A percentile compares a stretch with the other conserved stretches of the same genome.
Evolutionary conservation across 192 early-diverging fungal species (phyloP).

Genomic region (Paraglomus occultum): DNA sequence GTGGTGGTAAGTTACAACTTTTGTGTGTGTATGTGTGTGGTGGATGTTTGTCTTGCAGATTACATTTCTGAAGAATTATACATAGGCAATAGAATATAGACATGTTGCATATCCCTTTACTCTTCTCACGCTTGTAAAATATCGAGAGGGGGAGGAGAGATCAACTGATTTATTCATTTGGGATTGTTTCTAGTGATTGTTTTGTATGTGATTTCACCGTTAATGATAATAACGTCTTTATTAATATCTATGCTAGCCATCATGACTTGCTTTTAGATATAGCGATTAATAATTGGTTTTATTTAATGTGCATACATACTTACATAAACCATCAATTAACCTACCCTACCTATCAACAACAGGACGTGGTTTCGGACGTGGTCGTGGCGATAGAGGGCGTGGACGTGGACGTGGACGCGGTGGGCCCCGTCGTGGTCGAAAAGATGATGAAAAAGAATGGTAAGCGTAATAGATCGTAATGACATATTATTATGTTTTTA

Average conservation of each 20-base stretch:
- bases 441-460: slow-evolving; percentile 82
- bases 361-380: slow-evolving; percentile 82
- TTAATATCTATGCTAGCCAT: slow-evolving; percentile 13
- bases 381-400: slow-evolving; percentile 72
- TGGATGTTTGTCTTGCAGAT: not conserved
- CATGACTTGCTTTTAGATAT: slow-evolving; percentile 36
- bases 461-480: slow-evolving; percentile 38
- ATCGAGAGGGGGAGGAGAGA: not conserved
- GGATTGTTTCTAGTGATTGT: slow-evolving; percentile 4
- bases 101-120: not conserved
- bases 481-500: slow-evolving; percentile 12
- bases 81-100: not conserved
- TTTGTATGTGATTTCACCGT: not conserved
- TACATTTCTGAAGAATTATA: not conserved
- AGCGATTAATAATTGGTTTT: not conserved
- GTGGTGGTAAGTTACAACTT: slow-evolving; percentile 37
- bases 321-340: not conserved
- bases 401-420: slow-evolving; percentile 65
- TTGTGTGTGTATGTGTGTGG: not conserved
- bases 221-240: not conserved
- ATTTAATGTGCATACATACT: slow-evolving; percentile 1
- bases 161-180: slow-evolving; percentile 6
- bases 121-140: not conserved
- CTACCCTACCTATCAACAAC: slow-evolving; percentile 17
- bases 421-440: slow-evolving; percentile 75